A percentile compares a stretch with the other conserved stretches of the same genome.
Evolutionary conservation across 805 yeast species (phyloP).

Genomic region (Yarrowia porcina): DNA sequence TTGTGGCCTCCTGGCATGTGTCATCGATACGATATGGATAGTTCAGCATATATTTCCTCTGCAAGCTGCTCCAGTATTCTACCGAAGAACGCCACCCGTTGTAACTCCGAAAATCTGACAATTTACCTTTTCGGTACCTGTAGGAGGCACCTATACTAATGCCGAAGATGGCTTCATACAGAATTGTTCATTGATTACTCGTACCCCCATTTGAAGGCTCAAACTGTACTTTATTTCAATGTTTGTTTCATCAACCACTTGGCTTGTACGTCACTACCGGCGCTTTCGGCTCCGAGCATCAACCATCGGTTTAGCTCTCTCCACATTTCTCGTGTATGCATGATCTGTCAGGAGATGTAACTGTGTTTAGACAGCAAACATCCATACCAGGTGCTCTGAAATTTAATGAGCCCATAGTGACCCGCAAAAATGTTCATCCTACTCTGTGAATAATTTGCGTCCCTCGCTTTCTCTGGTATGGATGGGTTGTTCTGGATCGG

Average conservation of each 20-base stretch:
- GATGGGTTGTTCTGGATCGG: too few species aligned
- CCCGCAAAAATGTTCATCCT: too few species aligned
- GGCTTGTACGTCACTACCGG: constrained; percentile 8
- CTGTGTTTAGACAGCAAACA: constrained; percentile 5
- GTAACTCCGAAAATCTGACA: neutral
- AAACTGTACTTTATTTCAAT: neutral
- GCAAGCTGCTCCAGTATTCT: too few species aligned
- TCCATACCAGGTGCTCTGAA: too few species aligned
- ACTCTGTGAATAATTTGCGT: too few species aligned
- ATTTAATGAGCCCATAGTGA: too few species aligned
- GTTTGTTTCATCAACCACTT: neutral
- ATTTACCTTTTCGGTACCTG: neutral
- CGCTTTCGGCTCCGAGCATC: constrained; percentile 16
- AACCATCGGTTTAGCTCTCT: neutral
- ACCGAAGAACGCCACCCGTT: neutral
- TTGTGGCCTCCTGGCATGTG: neutral
- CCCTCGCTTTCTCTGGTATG: too few species aligned
- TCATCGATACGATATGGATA: neutral
- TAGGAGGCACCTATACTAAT: too few species aligned
- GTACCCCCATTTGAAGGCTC: too few species aligned
- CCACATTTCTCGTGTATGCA: constrained; percentile 19
- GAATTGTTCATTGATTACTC: too few species aligned
- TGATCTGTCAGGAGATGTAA: neutral
- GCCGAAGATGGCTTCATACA: too few species aligned
- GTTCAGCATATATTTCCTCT: neutral